Evolutionary conservation across 225 moss, liverwort and hornwort species (phyloP).

Genomic region (Polytrichum commune): DNA sequence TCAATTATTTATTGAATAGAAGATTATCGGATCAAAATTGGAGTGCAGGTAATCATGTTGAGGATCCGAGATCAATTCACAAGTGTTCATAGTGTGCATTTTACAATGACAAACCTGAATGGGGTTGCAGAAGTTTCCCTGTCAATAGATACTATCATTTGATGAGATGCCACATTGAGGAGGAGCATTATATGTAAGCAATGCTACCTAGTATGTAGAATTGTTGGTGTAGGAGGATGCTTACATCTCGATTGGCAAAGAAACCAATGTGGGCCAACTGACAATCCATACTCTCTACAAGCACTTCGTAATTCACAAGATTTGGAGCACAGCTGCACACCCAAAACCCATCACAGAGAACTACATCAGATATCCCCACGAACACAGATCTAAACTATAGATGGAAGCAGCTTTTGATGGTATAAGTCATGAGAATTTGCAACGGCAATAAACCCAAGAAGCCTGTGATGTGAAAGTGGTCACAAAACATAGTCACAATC

Average conservation of each 20-base stretch:
- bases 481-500: slow-evolving; percentile 3
- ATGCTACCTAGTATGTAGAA: too few relatives aligned
- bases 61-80: too few relatives aligned
- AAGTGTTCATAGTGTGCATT: not conserved
- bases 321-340: slow-evolving; percentile 76
- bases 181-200: too few relatives aligned
- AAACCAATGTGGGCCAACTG: slow-evolving; percentile 90
- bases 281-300: slow-evolving; percentile 88
- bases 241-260: slow-evolving; percentile 80
- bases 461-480: not conserved
- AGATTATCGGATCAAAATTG: too few relatives aligned
- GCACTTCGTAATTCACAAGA: slow-evolving; percentile 72
- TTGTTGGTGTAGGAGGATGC: slow-evolving; percentile 5
- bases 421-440: too few relatives aligned
- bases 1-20: too few relatives aligned
- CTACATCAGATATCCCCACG: not conserved
- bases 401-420: not conserved
- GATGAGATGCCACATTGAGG: too few relatives aligned
- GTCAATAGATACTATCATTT: not conserved
- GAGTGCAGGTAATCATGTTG: too few relatives aligned
- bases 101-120: not conserved
- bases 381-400: not conserved
- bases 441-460: too few relatives aligned
- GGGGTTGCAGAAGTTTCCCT: not conserved
- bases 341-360: not conserved